Evolutionary conservation across 768 basidiomycete genomes (phyloP).

Genomic region (Lactarius tabidus): DNA sequence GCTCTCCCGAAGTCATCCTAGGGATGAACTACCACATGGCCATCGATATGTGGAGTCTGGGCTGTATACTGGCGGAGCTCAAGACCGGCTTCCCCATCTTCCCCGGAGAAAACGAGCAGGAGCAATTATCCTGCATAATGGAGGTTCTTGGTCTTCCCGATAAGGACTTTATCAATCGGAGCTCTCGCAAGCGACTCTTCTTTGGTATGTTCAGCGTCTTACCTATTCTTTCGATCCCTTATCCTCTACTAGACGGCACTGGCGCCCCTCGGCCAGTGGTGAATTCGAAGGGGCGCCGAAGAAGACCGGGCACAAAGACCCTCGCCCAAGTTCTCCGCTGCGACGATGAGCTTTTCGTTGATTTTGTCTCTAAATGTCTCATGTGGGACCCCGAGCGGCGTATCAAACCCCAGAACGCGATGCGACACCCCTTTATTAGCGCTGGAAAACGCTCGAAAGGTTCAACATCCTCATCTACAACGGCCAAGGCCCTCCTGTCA

Average conservation of each 20-base stretch:
- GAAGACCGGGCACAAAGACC: slow-evolving; percentile 88
- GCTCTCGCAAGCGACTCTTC: slow-evolving; percentile 90
- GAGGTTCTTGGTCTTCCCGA: slow-evolving; percentile 96
- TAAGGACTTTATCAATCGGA: slow-evolving; percentile 90
- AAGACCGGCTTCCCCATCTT: slow-evolving; percentile 98
- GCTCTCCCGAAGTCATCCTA: slow-evolving; percentile 98
- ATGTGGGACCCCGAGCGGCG: slow-evolving; percentile 97
- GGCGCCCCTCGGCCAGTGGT: slow-evolving; percentile 91
- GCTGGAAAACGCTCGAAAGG: slow-evolving; percentile 53
- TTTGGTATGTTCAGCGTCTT: slow-evolving; percentile 61
- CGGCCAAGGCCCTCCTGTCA: slow-evolving; percentile 53
- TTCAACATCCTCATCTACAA: slow-evolving; percentile 38
- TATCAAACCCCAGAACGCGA: slow-evolving; percentile 87
- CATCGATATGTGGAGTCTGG: slow-evolving; percentile 99
- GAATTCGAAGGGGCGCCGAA: slow-evolving; percentile 92
- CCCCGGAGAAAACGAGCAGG: slow-evolving; percentile 98
- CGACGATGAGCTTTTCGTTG: slow-evolving; percentile 93
- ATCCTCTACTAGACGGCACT: slow-evolving; percentile 63
- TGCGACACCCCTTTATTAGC: slow-evolving; percentile 87
- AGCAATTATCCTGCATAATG: slow-evolving; percentile 98
- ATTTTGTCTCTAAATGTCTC: slow-evolving; percentile 96
- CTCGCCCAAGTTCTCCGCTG: slow-evolving; percentile 85
- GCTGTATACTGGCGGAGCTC: slow-evolving; percentile 95
- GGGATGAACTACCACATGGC: slow-evolving; percentile 99
- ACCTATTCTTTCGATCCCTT: background rate